Evolutionary conservation across 148 eudicot genomes (phyloP).

Genomic region (Rhododendron griersonianum): DNA sequence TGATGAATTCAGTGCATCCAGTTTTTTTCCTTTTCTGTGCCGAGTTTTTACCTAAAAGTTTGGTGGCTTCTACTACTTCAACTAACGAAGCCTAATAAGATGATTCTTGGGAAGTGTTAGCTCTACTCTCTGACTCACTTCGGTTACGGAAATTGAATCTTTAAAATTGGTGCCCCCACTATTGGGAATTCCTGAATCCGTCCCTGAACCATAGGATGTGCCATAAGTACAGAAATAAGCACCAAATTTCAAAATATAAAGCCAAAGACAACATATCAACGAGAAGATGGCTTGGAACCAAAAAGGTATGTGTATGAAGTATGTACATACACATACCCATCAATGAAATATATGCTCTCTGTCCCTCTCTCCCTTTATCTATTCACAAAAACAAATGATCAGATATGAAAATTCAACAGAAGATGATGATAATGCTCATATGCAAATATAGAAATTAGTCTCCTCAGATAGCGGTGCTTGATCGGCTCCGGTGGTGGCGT

Average conservation of each 20-base stretch:
- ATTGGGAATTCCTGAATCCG: too few species aligned
- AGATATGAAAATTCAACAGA: neutral
- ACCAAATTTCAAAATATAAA: constrained; percentile 3
- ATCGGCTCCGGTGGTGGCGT: constrained; percentile 37
- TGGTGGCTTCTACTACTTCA: too few species aligned
- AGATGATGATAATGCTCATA: neutral
- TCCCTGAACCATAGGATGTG: constrained; percentile 7
- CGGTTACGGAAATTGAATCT: too few species aligned
- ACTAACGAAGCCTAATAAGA: too few species aligned
- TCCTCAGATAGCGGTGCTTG: constrained; percentile 14
- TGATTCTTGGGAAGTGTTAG: too few species aligned
- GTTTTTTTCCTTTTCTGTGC: too few species aligned
- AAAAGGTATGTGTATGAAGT: constrained; percentile 7
- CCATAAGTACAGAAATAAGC: constrained; percentile 7
- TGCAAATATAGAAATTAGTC: neutral
- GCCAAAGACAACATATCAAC: neutral
- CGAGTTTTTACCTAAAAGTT: too few species aligned
- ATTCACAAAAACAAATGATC: constrained; percentile 17
- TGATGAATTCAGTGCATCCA: too few species aligned
- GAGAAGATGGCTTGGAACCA: constrained; percentile 1
- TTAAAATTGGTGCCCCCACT: too few species aligned
- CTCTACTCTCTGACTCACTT: too few species aligned
- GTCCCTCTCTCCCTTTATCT: neutral
- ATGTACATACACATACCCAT: constrained; percentile 16
- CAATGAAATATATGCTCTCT: constrained; percentile 2